Base-by-base conservation (phyloP, 2,329 filamentous ascomycete species). In the Aspergillus clavatus region DNA sequence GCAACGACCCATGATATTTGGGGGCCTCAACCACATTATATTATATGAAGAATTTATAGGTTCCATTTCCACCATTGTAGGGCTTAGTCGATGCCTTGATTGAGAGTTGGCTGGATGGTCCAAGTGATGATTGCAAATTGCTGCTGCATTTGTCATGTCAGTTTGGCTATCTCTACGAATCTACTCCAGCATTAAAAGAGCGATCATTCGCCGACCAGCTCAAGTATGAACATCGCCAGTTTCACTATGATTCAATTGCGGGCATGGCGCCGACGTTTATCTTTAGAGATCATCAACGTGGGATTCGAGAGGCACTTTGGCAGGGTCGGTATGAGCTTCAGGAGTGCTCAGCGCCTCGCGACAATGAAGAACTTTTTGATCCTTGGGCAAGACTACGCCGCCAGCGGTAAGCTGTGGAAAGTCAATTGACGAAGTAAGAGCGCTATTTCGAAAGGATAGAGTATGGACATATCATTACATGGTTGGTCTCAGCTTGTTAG, bases 71-170 rank as follows among this genome's bases (percentile, higher is more conserved):
- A 37, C 21, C 40, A 39, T 26, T 52, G 38, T 27, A 48, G 24
- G 40, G 45, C 46, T 40, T 55, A 22, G 41, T 55, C 19, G 53
- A 55, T 51, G 48, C 47, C 26, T 45, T 53, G 27, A 52, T 55
- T 33, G 40, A 44, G 36, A 52, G 41, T 45, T 55, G 53, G 53
- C 39, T 55, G 37, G 48, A 48, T 41, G 44, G 41, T 48, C 46
- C 48, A n/a, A 36, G 21, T 35, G 22, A 45, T n/a, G 40, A 53
- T 33, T 10, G 21, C 37, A 27, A 27, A 19, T 38, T 52, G 33
- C 37, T 41, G 22, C n/a, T 47, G 33, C 28, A 27, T 24, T 40
- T 52, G 40, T 39, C 40, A 33, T 43, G 40, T 31, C 49, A 48
- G 18, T 21, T 54, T 27, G 40, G 24, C 24, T 54, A 55, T 42